Percentiles rank a stretch among this genome's conserved stretches.
Evolutionary conservation across 768 basidiomycete genomes (phyloP).

Genomic region (Amanita fuliginea): DNA sequence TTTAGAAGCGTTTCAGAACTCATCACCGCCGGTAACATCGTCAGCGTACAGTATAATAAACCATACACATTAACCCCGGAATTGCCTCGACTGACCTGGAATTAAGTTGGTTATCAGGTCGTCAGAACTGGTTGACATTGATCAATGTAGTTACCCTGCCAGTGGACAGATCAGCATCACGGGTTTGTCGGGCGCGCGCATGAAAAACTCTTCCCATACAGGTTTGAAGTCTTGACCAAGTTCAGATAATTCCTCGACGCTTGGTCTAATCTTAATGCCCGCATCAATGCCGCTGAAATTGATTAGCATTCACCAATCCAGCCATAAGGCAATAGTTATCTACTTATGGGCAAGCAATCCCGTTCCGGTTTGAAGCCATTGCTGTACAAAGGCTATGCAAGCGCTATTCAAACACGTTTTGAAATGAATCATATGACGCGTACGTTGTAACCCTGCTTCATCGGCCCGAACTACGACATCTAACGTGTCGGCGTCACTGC

Average conservation of each 20-base stretch:
- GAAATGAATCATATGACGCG: constrained; percentile 7
- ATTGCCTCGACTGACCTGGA: constrained; percentile 11
- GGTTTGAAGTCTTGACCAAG: constrained; percentile 37
- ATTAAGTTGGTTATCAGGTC: not conserved
- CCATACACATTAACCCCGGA: constrained; percentile 12
- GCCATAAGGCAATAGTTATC: constrained; percentile 3
- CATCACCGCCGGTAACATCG: not conserved
- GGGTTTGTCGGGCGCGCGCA: constrained; percentile 42
- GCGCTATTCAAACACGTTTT: not conserved
- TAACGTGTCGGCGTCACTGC: constrained; percentile 35
- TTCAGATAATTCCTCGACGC: constrained; percentile 34
- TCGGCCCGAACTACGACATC: constrained; percentile 33
- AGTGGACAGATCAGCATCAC: constrained; percentile 31
- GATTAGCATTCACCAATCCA: constrained; percentile 7
- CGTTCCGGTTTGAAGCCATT: constrained; percentile 24
- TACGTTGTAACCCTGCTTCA: constrained; percentile 29
- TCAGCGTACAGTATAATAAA: constrained; percentile 11
- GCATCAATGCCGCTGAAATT: constrained; percentile 36
- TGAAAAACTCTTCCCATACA: constrained; percentile 42
- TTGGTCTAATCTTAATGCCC: constrained; percentile 48
- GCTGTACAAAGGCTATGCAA: constrained; percentile 12
- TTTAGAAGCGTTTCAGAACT: not conserved
- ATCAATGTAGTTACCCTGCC: constrained; percentile 23
- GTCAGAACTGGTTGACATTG: not conserved
- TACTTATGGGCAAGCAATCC: constrained; percentile 49